Conservation (phyloP, 768 basidiomycete genomes). For the Mycena sanguinolenta region DNA sequence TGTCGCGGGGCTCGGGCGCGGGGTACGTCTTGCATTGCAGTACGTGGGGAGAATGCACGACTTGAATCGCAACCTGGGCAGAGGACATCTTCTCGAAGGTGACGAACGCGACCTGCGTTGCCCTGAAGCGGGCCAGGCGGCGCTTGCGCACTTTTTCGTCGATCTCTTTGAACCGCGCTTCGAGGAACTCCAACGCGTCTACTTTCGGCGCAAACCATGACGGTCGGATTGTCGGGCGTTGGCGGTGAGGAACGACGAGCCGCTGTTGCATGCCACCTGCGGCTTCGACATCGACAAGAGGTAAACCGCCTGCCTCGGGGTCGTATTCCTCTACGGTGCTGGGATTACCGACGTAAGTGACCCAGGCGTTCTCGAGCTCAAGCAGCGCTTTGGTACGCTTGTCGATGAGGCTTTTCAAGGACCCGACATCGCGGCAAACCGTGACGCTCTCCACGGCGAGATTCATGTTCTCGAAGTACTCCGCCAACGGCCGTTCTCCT, state of each 20-base stretch:
- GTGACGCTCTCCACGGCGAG: constrained; percentile 93
- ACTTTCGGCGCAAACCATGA: constrained; percentile 83
- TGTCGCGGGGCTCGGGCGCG: constrained; percentile 95
- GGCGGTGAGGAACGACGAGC: constrained; percentile 80
- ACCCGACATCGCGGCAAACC: constrained; percentile 86
- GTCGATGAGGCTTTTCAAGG: constrained; percentile 80
- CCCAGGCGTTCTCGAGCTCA: constrained; percentile 88
- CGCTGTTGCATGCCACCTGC: constrained; percentile 63
- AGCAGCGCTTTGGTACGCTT: constrained; percentile 84
- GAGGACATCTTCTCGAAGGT: constrained; percentile 95
- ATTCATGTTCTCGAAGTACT: constrained; percentile 93
- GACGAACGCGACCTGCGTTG: constrained; percentile 91
- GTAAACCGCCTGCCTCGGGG: constrained; percentile 65
- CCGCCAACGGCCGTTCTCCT: constrained; percentile 87
- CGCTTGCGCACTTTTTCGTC: constrained; percentile 87
- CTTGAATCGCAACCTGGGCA: constrained; percentile 91
- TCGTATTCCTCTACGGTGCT: constrained; percentile 88
- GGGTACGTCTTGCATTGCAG: constrained; percentile 75
- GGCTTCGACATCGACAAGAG: constrained; percentile 64
- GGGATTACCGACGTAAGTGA: constrained; percentile 93
- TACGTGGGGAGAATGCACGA: constrained; percentile 80
- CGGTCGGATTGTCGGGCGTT: constrained; percentile 82
- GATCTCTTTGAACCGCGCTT: constrained; percentile 80
- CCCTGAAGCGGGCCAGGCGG: constrained; percentile 77
- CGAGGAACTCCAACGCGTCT: constrained; percentile 92